Conservation (phyloP, 768 basidiomycete species). For the Pholiota microspora region DNA sequence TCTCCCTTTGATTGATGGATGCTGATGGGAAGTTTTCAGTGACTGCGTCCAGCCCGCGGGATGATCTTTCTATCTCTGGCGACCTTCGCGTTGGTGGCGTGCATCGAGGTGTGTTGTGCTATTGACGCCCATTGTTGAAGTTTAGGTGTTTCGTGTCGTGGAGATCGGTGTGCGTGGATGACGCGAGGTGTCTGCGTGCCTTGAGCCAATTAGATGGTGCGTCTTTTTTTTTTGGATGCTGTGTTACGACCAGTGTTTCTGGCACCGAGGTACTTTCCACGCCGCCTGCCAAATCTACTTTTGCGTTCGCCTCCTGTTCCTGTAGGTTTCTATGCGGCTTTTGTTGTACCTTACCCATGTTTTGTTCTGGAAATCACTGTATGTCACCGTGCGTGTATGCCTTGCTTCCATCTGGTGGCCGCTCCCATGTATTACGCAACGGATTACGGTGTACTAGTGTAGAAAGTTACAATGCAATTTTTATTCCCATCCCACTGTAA, state of each 20-base stretch:
- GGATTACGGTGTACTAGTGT: neutral
- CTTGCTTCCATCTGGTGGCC: neutral
- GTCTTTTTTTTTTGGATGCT: neutral
- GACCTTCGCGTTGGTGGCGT: neutral
- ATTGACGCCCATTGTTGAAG: neutral
- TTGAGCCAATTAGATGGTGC: neutral
- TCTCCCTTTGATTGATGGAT: neutral
- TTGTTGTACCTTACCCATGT: too few species aligned
- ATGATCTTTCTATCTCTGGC: neutral
- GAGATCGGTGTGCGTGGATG: neutral
- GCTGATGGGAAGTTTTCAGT: conserved; percentile 7
- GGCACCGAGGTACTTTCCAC: neutral
- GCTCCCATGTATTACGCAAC: neutral
- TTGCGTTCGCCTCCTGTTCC: neutral
- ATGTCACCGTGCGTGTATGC: too few species aligned
- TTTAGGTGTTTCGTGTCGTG: neutral
- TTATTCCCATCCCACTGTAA: too few species aligned
- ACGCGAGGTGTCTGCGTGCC: neutral
- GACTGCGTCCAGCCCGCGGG: neutral
- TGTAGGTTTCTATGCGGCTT: neutral
- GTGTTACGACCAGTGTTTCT: neutral
- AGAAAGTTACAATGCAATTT: neutral
- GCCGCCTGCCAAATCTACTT: neutral
- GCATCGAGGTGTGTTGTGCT: neutral
- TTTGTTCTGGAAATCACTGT: too few species aligned